Conservation (phyloP, 2,329 filamentous ascomycete species). For the Massarina eburnea region DNA sequence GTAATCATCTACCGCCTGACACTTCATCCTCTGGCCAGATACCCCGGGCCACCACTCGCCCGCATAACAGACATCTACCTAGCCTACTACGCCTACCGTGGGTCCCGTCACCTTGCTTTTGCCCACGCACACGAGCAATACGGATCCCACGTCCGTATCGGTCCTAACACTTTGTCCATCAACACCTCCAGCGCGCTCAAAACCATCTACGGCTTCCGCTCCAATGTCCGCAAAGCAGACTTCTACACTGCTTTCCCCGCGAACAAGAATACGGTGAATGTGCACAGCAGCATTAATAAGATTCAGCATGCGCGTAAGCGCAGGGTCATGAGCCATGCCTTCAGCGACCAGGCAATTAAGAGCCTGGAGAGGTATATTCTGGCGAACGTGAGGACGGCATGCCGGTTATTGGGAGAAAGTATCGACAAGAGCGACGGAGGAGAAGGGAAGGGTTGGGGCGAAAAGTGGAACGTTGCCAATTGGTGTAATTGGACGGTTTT, state of each 20-base stretch:
- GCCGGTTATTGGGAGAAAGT: slow-evolving; percentile 35
- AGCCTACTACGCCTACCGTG: slow-evolving; percentile 71
- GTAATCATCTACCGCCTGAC: slow-evolving; percentile 44
- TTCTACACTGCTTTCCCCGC: slow-evolving; percentile 53
- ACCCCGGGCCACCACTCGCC: slow-evolving; percentile 47
- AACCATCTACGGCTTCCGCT: slow-evolving; percentile 52
- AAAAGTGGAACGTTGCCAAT: slow-evolving; percentile 47
- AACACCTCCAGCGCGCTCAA: slow-evolving; percentile 63
- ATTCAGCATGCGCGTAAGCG: slow-evolving; percentile 50
- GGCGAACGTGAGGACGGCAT: slow-evolving; percentile 46
- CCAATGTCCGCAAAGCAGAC: slow-evolving; percentile 52
- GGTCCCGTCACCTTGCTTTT: slow-evolving; percentile 73
- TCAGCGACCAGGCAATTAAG: slow-evolving; percentile 49
- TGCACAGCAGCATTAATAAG: slow-evolving; percentile 50
- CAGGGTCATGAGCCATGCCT: slow-evolving; percentile 50
- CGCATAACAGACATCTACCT: slow-evolving; percentile 41
- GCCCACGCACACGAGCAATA: slow-evolving; percentile 71
- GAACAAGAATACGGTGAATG: slow-evolving; percentile 45
- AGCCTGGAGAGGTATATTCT: slow-evolving; percentile 50
- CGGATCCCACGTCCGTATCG: slow-evolving; percentile 71
- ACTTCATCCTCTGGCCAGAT: slow-evolving; percentile 47
- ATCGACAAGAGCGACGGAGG: slow-evolving; percentile 8
- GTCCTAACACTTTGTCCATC: slow-evolving; percentile 75
- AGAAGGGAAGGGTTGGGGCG: slow-evolving; percentile 42
- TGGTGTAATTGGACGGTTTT: slow-evolving; percentile 51